Evolutionary conservation across 495 filamentous ascomycete species (phyloP).

Genomic region (Cladorrhinum samala): DNA sequence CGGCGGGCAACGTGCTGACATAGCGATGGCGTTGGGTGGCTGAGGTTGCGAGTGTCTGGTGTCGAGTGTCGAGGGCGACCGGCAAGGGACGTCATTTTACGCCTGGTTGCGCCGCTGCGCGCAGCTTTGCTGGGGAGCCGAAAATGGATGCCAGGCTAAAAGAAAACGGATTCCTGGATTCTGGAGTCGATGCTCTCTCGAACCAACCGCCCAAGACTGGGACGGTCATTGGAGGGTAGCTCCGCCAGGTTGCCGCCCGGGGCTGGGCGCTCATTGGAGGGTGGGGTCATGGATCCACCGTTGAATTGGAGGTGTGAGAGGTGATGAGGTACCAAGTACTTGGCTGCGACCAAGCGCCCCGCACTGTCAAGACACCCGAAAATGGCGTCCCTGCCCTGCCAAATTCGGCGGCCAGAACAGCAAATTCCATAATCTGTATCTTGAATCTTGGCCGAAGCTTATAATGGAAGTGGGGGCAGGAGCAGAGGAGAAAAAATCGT

Average conservation of each 20-base stretch:
- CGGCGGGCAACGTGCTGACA: constrained; percentile 6
- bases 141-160: constrained; percentile 4
- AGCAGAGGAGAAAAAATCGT: too few species aligned
- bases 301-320: not conserved
- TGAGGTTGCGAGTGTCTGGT: not conserved
- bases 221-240: too few species aligned
- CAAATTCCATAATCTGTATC: constrained; percentile 5
- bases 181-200: too few species aligned
- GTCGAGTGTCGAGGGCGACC: not conserved
- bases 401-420: constrained; percentile 11
- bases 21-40: constrained; percentile 5
- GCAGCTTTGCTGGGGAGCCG: too few species aligned
- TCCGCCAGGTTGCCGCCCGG: too few species aligned
- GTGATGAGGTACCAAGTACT: constrained; percentile 6
- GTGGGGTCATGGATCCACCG: not conserved
- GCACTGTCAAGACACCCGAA: constrained; percentile 8
- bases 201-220: too few species aligned
- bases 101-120: not conserved
- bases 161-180: constrained; percentile 10
- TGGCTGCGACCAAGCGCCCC: constrained; percentile 8
- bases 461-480: too few species aligned
- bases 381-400: constrained; percentile 12
- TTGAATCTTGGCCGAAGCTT: too few species aligned
- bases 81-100: constrained; percentile 4
- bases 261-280: constrained; percentile 2